Conservation (phyloP, 352 stramenopile genomes). For the Globisporangium uncinulatum region DNA sequence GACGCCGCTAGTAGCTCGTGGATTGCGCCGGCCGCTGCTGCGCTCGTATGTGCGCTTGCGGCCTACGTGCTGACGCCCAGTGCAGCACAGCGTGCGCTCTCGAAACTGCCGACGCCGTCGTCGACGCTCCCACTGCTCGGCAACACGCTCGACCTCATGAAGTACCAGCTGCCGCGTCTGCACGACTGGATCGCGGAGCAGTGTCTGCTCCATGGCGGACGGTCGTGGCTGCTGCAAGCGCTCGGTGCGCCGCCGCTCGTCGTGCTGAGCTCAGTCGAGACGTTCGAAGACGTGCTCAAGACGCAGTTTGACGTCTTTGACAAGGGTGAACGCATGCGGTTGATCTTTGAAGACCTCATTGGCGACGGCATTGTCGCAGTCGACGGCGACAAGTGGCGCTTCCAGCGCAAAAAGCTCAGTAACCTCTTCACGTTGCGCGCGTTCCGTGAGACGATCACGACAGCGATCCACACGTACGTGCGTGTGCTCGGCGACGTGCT, state of each 20-base stretch:
- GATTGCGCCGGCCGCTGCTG: neutral
- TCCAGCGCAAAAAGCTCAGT: slow-evolving; percentile 30
- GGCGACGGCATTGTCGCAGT: slow-evolving; percentile 44
- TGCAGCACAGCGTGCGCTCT: slow-evolving; percentile 3
- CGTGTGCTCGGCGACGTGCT: neutral
- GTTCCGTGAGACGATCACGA: slow-evolving; percentile 22
- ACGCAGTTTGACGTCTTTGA: slow-evolving; percentile 58
- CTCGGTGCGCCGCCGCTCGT: slow-evolving; percentile 25
- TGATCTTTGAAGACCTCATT: slow-evolving; percentile 41
- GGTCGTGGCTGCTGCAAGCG: slow-evolving; percentile 33
- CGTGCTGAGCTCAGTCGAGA: slow-evolving; percentile 27
- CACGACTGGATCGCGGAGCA: slow-evolving; percentile 20
- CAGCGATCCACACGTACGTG: neutral
- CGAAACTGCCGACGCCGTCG: slow-evolving; percentile 1
- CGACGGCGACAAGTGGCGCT: slow-evolving; percentile 27
- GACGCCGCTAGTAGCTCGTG: neutral
- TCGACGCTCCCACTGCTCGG: slow-evolving; percentile 14
- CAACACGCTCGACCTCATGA: slow-evolving; percentile 12
- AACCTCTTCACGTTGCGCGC: slow-evolving; percentile 24
- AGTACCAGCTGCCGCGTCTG: slow-evolving; percentile 9
- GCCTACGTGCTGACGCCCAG: neutral
- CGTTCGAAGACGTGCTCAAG: slow-evolving; percentile 45
- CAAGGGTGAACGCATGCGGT: slow-evolving; percentile 25
- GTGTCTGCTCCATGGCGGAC: slow-evolving; percentile 10
- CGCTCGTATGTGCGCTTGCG: neutral